Evolutionary conservation across 805 yeast species (phyloP).

Genomic region (Debaryomyces castellii): DNA sequence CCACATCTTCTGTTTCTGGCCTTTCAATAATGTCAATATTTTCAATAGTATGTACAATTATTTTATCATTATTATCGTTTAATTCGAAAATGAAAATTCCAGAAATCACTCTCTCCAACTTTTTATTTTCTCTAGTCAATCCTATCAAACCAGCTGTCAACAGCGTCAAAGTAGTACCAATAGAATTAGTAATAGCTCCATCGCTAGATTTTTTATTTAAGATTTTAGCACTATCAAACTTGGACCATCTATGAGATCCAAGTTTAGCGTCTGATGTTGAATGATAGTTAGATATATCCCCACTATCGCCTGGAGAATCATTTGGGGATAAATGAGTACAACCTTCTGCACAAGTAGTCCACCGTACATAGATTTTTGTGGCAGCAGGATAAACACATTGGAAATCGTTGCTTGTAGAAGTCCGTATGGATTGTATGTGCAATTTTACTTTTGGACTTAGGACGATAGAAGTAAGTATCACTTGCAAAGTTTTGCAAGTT

Average conservation of each 20-base stretch:
- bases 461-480: slow-evolving; percentile 55
- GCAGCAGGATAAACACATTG: slow-evolving; percentile 37
- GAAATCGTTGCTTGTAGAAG: slow-evolving; percentile 16
- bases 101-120: slow-evolving; percentile 40
- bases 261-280: slow-evolving; percentile 39
- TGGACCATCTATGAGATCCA: slow-evolving; percentile 43
- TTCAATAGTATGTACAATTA: slow-evolving; percentile 66
- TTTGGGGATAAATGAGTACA: slow-evolving; percentile 44
- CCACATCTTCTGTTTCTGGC: slow-evolving; percentile 24
- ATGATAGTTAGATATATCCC: slow-evolving; percentile 10
- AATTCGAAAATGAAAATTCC: slow-evolving; percentile 71
- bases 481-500: slow-evolving; percentile 54
- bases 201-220: slow-evolving; percentile 7
- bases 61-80: slow-evolving; percentile 51
- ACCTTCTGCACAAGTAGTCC: slow-evolving; percentile 56
- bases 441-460: slow-evolving; percentile 51
- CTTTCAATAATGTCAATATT: slow-evolving; percentile 59
- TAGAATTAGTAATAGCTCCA: slow-evolving; percentile 9
- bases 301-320: slow-evolving; percentile 6
- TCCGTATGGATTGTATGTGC: slow-evolving; percentile 48
- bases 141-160: slow-evolving; percentile 34
- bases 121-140: slow-evolving; percentile 23
- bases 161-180: slow-evolving; percentile 24
- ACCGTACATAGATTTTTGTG: slow-evolving; percentile 52
- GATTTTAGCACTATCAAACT: slow-evolving; percentile 26